Conservation (phyloP, 139 green algal species). For the Tetradesmus lagerheimii region DNA sequence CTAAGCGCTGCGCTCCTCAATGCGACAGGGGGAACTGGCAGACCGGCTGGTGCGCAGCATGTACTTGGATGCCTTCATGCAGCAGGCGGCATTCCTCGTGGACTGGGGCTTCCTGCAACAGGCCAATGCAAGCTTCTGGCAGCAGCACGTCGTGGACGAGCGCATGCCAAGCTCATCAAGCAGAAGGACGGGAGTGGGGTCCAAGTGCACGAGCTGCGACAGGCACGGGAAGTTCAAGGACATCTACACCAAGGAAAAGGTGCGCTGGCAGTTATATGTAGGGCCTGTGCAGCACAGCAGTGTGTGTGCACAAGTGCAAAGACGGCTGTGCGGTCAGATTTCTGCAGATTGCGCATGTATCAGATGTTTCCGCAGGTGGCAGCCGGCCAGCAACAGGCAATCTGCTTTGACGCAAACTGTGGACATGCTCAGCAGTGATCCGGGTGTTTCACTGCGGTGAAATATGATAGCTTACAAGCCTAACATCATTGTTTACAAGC, state of each 20-base stretch:
- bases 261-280: background rate
- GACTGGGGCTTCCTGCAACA: background rate
- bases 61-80: constrained; percentile 40
- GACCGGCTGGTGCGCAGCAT: constrained; percentile 27
- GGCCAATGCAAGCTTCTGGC: constrained; percentile 35
- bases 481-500: too few relatives aligned
- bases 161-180: constrained; percentile 28
- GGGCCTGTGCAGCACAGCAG: background rate
- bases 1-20: too few relatives aligned
- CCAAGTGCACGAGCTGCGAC: constrained; percentile 24
- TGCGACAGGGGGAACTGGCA: background rate
- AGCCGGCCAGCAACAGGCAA: too few relatives aligned
- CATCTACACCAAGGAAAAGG: constrained; percentile 42
- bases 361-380: too few relatives aligned
- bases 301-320: background rate
- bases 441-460: too few relatives aligned
- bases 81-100: constrained; percentile 14
- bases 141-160: background rate
- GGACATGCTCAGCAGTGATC: too few relatives aligned
- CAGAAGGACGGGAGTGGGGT: constrained; percentile 9
- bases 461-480: too few relatives aligned
- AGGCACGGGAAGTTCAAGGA: constrained; percentile 23
- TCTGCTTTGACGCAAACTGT: too few relatives aligned
- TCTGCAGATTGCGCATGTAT: too few relatives aligned
- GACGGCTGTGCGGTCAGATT: background rate